Percentiles rank a stretch among this genome's conserved stretches.
phyloP scores from a whole-genome alignment of 257 asterid species.

The Solanum infundibuliforme region DNA sequence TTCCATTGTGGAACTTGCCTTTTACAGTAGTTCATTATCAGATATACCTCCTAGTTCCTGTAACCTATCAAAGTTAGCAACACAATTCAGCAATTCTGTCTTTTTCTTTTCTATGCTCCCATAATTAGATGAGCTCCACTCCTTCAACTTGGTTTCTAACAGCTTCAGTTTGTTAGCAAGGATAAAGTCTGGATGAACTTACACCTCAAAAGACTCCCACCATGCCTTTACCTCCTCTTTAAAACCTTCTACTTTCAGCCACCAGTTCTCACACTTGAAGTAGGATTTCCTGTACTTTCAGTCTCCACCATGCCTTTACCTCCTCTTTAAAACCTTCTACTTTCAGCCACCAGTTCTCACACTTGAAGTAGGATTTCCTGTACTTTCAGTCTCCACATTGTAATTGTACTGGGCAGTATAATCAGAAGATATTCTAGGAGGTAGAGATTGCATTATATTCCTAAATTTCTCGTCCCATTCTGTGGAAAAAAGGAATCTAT shows the following conservation, averaged over 20 bases:
- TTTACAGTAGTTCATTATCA: background rate
- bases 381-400: background rate
- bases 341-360: background rate
- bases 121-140: background rate
- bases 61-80: background rate
- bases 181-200: background rate
- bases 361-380: background rate
- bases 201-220: background rate
- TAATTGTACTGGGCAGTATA: background rate
- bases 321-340: background rate
- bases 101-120: background rate
- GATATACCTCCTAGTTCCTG: background rate
- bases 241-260: background rate
- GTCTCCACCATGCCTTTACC: background rate
- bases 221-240: background rate
- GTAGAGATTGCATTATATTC: background rate
- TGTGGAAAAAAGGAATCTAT: background rate
- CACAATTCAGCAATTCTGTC: background rate
- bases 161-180: background rate
- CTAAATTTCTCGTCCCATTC: background rate
- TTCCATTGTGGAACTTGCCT: background rate
- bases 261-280: background rate
- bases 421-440: background rate
- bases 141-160: background rate
- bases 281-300: background rate